phyloP scores from a whole-genome alignment of 352 stramenopile species.

The Blastocystis sp. region DNA sequence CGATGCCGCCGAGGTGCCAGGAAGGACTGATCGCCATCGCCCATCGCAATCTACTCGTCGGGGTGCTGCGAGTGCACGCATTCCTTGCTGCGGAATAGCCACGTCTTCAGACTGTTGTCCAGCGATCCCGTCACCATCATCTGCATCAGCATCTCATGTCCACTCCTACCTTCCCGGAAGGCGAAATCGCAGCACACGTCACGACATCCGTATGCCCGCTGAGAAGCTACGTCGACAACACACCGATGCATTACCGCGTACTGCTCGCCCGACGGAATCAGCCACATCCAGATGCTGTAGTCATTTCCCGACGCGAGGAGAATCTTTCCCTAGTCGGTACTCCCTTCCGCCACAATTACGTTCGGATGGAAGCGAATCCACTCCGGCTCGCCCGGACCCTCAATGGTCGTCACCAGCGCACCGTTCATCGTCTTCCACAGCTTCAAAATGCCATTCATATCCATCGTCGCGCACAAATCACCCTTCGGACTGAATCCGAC shows the following conservation, averaged over 20 bases:
- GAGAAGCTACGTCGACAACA: neutral
- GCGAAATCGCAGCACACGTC: neutral
- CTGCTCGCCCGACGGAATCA: neutral
- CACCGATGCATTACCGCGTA: neutral
- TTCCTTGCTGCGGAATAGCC: neutral
- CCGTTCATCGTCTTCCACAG: slow-evolving; percentile 8
- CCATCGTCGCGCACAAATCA: slow-evolving; percentile 7
- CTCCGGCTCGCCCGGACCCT: slow-evolving; percentile 36
- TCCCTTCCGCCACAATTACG: neutral
- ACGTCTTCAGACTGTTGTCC: slow-evolving; percentile 46
- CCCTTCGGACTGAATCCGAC: neutral
- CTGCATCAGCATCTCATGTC: neutral
- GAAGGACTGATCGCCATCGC: neutral
- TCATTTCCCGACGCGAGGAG: slow-evolving; percentile 30
- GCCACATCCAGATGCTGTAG: slow-evolving; percentile 27
- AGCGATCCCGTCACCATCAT: slow-evolving; percentile 50
- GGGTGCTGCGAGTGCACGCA: too few species aligned
- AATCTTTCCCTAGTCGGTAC: neutral
- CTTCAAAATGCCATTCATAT: slow-evolving; percentile 27
- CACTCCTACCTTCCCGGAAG: slow-evolving; percentile 16
- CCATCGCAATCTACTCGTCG: neutral
- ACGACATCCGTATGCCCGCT: slow-evolving; percentile 28
- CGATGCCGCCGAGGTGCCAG: slow-evolving; percentile 26
- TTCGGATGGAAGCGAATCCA: slow-evolving; percentile 44
- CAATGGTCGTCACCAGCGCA: neutral